Evolutionary conservation across 78 protist species (phyloP).

Genomic region (Bigelowiella natans): DNA sequence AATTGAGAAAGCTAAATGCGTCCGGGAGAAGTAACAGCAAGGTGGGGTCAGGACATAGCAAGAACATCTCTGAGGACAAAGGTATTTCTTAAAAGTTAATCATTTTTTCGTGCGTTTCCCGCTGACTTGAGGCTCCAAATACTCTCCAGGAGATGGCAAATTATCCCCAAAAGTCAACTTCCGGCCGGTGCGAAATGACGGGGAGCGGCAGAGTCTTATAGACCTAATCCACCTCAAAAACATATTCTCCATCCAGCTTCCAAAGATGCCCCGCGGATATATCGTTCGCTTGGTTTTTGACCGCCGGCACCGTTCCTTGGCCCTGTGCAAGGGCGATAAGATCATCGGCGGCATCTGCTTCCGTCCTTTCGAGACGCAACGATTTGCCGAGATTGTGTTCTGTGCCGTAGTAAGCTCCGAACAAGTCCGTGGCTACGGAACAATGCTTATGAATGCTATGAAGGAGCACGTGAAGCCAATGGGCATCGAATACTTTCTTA

Average conservation of each 20-base stretch:
- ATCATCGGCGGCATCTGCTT: constrained; percentile 72
- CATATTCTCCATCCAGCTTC: constrained; percentile 70
- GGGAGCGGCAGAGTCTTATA: neutral
- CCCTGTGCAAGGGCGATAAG: neutral
- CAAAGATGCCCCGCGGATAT: constrained; percentile 81
- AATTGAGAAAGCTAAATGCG: too few relatives aligned
- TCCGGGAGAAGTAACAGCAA: too few relatives aligned
- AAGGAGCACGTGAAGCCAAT: constrained; percentile 46
- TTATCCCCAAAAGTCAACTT: too few relatives aligned
- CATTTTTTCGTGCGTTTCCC: too few relatives aligned
- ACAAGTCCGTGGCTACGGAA: constrained; percentile 78
- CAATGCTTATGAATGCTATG: constrained; percentile 73
- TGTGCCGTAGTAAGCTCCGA: constrained; percentile 63
- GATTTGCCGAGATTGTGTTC: constrained; percentile 76
- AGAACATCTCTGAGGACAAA: too few relatives aligned
- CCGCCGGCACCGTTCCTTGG: neutral
- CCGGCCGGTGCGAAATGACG: constrained; percentile 2
- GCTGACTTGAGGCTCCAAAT: too few relatives aligned
- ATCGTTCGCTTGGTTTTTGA: constrained; percentile 60
- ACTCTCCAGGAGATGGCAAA: too few relatives aligned
- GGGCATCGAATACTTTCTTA: constrained; percentile 57
- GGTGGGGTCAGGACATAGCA: too few relatives aligned
- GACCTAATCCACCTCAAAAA: constrained; percentile 36
- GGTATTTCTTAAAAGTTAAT: too few relatives aligned
- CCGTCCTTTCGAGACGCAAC: constrained; percentile 55